Evolutionary conservation across 306 rosid genomes (phyloP).

Genomic region (Corylus heterophylla): DNA sequence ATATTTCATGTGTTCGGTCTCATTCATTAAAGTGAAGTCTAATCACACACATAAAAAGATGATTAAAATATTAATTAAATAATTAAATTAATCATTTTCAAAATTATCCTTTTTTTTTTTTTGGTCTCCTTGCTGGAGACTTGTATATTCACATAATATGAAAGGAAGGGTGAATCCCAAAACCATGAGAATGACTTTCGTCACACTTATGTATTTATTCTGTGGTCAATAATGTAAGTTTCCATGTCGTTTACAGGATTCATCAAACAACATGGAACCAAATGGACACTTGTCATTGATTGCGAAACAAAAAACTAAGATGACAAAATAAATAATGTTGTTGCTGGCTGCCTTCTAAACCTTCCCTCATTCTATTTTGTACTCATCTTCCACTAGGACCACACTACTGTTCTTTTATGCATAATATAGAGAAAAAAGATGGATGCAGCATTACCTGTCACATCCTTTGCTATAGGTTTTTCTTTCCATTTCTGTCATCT

Average conservation of each 20-base stretch:
- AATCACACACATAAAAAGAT: too few species aligned
- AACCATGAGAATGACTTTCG: background rate
- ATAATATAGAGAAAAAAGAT: background rate
- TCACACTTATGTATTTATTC: background rate
- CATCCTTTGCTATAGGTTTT: slow-evolving; percentile 21
- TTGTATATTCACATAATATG: background rate
- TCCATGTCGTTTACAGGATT: too few species aligned
- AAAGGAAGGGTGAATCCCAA: background rate
- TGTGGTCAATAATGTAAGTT: too few species aligned
- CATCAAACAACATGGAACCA: background rate
- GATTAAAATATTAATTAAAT: too few species aligned
- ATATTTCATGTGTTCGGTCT: too few species aligned
- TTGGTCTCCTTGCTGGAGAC: background rate
- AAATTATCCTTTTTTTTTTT: too few species aligned
- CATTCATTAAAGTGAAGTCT: too few species aligned
- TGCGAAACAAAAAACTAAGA: background rate
- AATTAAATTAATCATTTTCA: too few species aligned
- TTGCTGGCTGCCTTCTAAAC: background rate
- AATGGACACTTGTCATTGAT: background rate
- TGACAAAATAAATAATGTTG: background rate
- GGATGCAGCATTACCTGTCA: slow-evolving; percentile 24
- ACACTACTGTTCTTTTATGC: background rate
- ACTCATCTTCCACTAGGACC: background rate
- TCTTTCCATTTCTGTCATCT: slow-evolving; percentile 13
- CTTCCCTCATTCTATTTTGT: slow-evolving; percentile 1